Conservation (phyloP, 2,329 filamentous ascomycete species). For the Botrytis porri region DNA sequence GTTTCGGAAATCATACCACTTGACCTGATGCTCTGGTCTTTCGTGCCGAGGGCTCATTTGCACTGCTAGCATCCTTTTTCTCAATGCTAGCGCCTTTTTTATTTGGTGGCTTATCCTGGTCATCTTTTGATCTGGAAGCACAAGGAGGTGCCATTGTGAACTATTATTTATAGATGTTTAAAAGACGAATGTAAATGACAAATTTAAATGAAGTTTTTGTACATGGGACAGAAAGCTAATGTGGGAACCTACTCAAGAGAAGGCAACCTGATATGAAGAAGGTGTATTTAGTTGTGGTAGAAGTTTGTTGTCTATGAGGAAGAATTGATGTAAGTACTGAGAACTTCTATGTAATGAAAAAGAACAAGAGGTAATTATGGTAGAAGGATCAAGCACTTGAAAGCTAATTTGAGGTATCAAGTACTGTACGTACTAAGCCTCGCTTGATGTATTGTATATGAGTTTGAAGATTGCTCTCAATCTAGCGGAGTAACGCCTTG, state of each 20-base stretch:
- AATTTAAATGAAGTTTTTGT: neutral
- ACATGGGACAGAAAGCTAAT: neutral
- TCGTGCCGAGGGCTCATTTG: neutral
- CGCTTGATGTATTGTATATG: neutral
- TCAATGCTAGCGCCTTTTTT: no score
- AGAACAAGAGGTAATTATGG: neutral
- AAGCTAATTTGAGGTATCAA: neutral
- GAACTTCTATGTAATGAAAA: neutral
- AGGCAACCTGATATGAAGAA: neutral
- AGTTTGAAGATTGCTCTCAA: neutral
- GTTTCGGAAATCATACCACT: neutral
- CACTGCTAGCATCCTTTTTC: neutral
- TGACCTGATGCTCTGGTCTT: neutral
- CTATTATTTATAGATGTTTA: no score
- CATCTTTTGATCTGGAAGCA: neutral
- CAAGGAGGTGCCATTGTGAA: neutral
- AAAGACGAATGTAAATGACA: neutral
- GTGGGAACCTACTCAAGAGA: neutral
- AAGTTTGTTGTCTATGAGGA: neutral
- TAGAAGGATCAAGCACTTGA: neutral
- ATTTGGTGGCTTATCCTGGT: neutral
- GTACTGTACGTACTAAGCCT: neutral
- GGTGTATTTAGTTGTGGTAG: neutral
- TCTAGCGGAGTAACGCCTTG: neutral
- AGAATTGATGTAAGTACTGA: neutral